Conservation (phyloP, 1,284 basidiomycete genomes). For the Rhodotorula sp. region DNA sequence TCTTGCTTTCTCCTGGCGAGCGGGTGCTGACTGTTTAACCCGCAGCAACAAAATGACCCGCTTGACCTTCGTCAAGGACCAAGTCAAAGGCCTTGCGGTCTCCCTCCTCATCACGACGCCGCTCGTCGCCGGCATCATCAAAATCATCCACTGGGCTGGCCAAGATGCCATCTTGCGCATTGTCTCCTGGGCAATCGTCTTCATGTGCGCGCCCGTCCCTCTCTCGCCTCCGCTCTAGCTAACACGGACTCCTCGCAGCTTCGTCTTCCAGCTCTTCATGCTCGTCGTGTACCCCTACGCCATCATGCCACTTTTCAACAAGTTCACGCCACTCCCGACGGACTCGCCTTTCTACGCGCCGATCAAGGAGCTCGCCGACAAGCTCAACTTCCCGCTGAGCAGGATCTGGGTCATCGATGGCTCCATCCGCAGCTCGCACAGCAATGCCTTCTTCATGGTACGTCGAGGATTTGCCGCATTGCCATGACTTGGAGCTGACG, state of each 20-base stretch:
- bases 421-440: slow-evolving; percentile 88
- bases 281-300: slow-evolving; percentile 60
- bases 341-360: slow-evolving; percentile 60
- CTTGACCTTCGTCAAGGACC: slow-evolving; percentile 8
- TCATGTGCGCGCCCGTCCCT: slow-evolving; percentile 32
- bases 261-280: slow-evolving; percentile 7
- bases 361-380: slow-evolving; percentile 67
- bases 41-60: slow-evolving; percentile 22
- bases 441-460: slow-evolving; percentile 63
- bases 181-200: slow-evolving; percentile 43
- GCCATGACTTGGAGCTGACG: no score
- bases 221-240: slow-evolving; percentile 45
- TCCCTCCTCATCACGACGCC: slow-evolving; percentile 77
- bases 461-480: no score
- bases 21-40: no score
- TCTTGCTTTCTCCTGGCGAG: background rate
- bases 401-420: slow-evolving; percentile 97
- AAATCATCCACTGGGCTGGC: slow-evolving; percentile 89
- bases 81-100: slow-evolving; percentile 61
- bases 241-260: background rate
- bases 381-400: slow-evolving; percentile 81
- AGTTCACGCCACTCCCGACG: slow-evolving; percentile 72
- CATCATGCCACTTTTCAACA: slow-evolving; percentile 97
- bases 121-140: slow-evolving; percentile 80
- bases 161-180: slow-evolving; percentile 34